Conservation (phyloP, 1,284 basidiomycete species). For the Leccinum pseudoinsigne region DNA sequence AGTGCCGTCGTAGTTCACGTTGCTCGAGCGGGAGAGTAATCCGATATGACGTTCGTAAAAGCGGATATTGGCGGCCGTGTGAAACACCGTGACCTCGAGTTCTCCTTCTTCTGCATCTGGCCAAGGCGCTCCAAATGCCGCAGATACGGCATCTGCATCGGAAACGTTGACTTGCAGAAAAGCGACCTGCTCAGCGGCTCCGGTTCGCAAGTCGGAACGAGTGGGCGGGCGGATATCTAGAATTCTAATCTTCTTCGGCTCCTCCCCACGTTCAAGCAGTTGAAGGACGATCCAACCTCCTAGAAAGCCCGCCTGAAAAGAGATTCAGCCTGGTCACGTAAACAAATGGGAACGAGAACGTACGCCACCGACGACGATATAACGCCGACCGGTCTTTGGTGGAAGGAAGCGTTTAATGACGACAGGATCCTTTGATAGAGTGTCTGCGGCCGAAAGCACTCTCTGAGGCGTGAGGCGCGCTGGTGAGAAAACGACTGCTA, state of each 20-base stretch:
- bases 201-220: slow-evolving; percentile 52
- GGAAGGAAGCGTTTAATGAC: slow-evolving; percentile 38
- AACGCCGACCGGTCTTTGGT: slow-evolving; percentile 53
- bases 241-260: slow-evolving; percentile 62
- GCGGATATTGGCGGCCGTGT: slow-evolving; percentile 73
- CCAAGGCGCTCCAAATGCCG: slow-evolving; percentile 69
- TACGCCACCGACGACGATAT: slow-evolving; percentile 58
- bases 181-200: slow-evolving; percentile 47
- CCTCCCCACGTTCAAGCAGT: slow-evolving; percentile 66
- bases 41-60: slow-evolving; percentile 63
- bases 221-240: slow-evolving; percentile 61
- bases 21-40: slow-evolving; percentile 53
- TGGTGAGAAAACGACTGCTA: slow-evolving; percentile 42
- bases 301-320: slow-evolving; percentile 60
- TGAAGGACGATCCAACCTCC: slow-evolving; percentile 76
- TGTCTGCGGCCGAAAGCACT: slow-evolving; percentile 38
- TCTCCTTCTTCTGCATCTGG: slow-evolving; percentile 32
- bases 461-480: slow-evolving; percentile 43
- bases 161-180: slow-evolving; percentile 62
- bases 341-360: slow-evolving; percentile 18
- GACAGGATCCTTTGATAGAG: slow-evolving; percentile 37
- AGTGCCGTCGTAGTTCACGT: slow-evolving; percentile 65
- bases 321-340: slow-evolving; percentile 1
- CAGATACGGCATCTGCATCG: slow-evolving; percentile 48
- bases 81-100: slow-evolving; percentile 58